Evolutionary conservation across 768 basidiomycete genomes (phyloP), one percentile per base, ranked within the genome.

Genomic region (Lactifluus subvellereus): DNA sequence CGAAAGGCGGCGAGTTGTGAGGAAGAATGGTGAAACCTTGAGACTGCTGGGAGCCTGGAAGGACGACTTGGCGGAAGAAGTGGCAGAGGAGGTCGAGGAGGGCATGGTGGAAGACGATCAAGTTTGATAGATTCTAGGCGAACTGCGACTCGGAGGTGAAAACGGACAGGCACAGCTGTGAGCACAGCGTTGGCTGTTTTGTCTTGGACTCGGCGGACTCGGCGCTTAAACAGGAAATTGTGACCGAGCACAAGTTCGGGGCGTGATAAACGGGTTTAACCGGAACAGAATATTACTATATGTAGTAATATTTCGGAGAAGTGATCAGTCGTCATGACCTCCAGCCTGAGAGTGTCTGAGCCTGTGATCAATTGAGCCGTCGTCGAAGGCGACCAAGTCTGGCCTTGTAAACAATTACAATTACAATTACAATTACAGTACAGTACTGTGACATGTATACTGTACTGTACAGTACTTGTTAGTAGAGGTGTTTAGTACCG

Each of bases 21-120:
- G 16, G 42, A 56, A 38, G 10, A 35, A 37, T 5, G 30, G 48
- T 30, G 13, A 30, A 22, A 62, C 67, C 67, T 67, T 67, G 20
- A 67, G 54, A 49, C 59, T 62, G 6, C 61, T 53, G 33, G 67
- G 58, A 16, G 53, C 54, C 35, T 66, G 65, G 16, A 67, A 40
- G 33, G 65, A 6, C 1, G 48, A 20, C 10, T 22, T 60, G 40
- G 67, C 54, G 9, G 67, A 55, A 30, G 67, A 54, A 2, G 67
- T 54, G 3, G 65, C 32, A 16, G 66, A 52, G 3, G 59, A 47
- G 10, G 66, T 27, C 10, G 65, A 54, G n/a, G 67, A 58, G 37
- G 66, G 27, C 57, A 64, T 64, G 48, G 11, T 20, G 47, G 47
- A 43, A 20, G 35, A 5, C 3, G 22, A 45, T 53, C 16, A 53